Evolutionary conservation across 2,329 filamentous ascomycete species (phyloP).

Genomic region (Fusarium mundagurra): DNA sequence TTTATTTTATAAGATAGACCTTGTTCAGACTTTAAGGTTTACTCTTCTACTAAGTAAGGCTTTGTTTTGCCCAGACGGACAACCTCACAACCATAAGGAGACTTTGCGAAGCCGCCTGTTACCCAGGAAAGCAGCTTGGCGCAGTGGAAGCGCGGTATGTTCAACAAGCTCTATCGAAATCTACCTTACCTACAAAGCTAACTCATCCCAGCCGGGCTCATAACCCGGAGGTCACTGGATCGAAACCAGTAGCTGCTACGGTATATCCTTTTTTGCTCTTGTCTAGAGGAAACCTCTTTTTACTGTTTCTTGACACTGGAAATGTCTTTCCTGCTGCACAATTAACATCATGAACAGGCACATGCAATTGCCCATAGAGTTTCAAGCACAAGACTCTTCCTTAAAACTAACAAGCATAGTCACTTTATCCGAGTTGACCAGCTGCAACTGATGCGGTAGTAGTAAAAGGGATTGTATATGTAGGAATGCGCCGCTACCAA

Average conservation of each 20-base stretch:
- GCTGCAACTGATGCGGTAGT: neutral
- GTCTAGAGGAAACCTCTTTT: neutral
- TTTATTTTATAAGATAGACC: too few species aligned
- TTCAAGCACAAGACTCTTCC: neutral
- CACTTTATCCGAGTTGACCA: neutral
- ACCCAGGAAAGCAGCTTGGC: slow-evolving; percentile 25
- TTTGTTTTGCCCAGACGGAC: neutral
- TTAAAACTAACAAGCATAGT: neutral
- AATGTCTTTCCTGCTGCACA: neutral
- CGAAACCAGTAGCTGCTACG: slow-evolving; percentile 28
- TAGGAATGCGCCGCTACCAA: neutral
- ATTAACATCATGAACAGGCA: too few species aligned
- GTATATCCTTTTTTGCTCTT: neutral
- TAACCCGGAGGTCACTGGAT: slow-evolving; percentile 28
- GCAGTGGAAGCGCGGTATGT: slow-evolving; percentile 30
- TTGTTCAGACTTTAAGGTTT: too few species aligned
- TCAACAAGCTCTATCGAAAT: neutral
- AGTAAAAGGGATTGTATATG: neutral
- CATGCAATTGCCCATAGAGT: neutral
- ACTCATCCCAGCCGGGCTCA: slow-evolving; percentile 26
- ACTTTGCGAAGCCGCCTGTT: neutral
- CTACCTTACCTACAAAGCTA: neutral
- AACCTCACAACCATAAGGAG: neutral
- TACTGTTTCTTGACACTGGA: neutral
- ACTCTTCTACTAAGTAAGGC: neutral